Conservation (phyloP, 1,139 yeast genomes). For the Komagataea norvegica region DNA sequence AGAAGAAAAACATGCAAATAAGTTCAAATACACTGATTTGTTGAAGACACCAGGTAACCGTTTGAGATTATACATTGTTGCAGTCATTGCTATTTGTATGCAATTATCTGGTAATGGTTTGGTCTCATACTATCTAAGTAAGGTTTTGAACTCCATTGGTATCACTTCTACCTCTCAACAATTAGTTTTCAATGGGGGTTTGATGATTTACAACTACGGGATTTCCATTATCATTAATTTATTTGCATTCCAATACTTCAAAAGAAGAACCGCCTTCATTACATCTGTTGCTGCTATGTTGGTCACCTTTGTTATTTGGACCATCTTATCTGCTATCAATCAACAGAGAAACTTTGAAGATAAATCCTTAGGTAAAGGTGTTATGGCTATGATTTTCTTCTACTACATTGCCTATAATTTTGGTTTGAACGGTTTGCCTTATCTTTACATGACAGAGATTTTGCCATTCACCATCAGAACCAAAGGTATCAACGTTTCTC, state of each 20-base stretch:
- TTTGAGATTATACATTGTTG: slow-evolving; percentile 37
- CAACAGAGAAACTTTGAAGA: slow-evolving; percentile 26
- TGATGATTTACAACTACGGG: slow-evolving; percentile 14
- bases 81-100: slow-evolving; percentile 33
- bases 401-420: slow-evolving; percentile 31
- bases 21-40: slow-evolving; percentile 28
- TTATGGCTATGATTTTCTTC: slow-evolving; percentile 34
- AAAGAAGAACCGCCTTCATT: slow-evolving; percentile 32
- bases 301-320: slow-evolving; percentile 32
- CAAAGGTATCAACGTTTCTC: slow-evolving; percentile 30
- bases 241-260: slow-evolving; percentile 15
- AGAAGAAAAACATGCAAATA: slow-evolving; percentile 27
- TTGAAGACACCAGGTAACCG: slow-evolving; percentile 36
- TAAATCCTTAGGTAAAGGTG: slow-evolving; percentile 30
- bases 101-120: slow-evolving; percentile 41
- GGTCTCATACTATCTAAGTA: slow-evolving; percentile 18
- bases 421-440: slow-evolving; percentile 31
- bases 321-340: slow-evolving; percentile 31
- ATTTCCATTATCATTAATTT: slow-evolving; percentile 6
- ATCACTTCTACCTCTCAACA: slow-evolving; percentile 12
- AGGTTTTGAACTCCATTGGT: slow-evolving; percentile 22
- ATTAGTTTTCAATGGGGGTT: slow-evolving; percentile 11
- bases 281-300: slow-evolving; percentile 29
- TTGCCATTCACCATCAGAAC: slow-evolving; percentile 35
- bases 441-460: slow-evolving; percentile 35